These are phyloP conservation scores for Brasilioporus rufonigricans DNA, from an alignment of 768 basidiomycete genomes.

Conservation along the genomic window DNA sequence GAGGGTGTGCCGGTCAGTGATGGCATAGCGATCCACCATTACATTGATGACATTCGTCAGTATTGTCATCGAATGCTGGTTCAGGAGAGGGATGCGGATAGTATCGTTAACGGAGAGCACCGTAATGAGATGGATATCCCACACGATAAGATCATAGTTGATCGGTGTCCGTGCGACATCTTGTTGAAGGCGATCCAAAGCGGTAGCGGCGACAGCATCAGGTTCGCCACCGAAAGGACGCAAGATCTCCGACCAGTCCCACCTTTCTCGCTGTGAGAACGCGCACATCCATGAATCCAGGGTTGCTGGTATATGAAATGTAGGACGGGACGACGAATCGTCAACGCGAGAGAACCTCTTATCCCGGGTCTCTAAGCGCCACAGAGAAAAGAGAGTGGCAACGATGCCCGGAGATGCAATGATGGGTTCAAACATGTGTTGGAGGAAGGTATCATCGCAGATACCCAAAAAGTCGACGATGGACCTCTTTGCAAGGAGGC, in stretches of 20 bases:
- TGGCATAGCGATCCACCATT: slow-evolving; percentile 11
- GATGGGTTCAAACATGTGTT: slow-evolving; percentile 17
- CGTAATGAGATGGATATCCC: slow-evolving; percentile 31
- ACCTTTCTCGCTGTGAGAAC: slow-evolving; percentile 22
- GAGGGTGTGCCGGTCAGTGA: slow-evolving; percentile 1
- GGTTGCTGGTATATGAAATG: slow-evolving; percentile 9
- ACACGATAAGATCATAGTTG: slow-evolving; percentile 28
- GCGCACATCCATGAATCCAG: slow-evolving; percentile 30
- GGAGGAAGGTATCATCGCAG: slow-evolving; percentile 13
- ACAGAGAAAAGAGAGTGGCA: slow-evolving; percentile 25
- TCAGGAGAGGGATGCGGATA: slow-evolving; percentile 25
- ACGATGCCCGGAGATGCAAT: slow-evolving; percentile 17
- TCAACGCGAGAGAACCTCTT: slow-evolving; percentile 13
- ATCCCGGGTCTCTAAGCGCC: slow-evolving; percentile 25
- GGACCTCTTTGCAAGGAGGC: slow-evolving; percentile 17
- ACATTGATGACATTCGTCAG: slow-evolving; percentile 16
- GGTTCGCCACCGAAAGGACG: slow-evolving; percentile 20
- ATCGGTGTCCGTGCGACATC: slow-evolving; percentile 19
- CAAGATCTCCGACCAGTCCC: slow-evolving; percentile 29
- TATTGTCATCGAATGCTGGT: slow-evolving; percentile 18
- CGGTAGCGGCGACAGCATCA: slow-evolving; percentile 19
- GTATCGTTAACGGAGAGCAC: slow-evolving; percentile 23
- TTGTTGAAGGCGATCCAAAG: slow-evolving; percentile 25
- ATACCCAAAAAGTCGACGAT: slow-evolving; percentile 24
- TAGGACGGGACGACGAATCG: slow-evolving; percentile 2